A percentile compares a stretch with the other conserved stretches of the same genome.
These are phyloP conservation scores for Psilocybe cubensis DNA, from an alignment of 768 basidiomycete genomes.

Conservation along the genomic window DNA sequence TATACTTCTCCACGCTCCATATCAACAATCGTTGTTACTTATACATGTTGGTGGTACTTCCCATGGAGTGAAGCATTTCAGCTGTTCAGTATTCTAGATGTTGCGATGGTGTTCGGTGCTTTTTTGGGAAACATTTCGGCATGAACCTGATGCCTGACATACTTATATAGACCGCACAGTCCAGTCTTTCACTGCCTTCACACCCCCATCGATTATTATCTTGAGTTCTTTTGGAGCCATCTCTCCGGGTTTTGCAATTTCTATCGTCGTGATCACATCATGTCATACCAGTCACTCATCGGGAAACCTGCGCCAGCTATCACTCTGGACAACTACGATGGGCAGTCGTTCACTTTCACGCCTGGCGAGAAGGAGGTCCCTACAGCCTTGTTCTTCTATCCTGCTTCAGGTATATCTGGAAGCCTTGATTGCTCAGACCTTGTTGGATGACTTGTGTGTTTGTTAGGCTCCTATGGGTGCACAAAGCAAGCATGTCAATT, in stretches of 20 bases:
- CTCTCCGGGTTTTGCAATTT: too few relatives aligned
- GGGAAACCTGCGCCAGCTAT: conserved; percentile 70
- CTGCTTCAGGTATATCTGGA: conserved; percentile 54
- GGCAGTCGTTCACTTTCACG: conserved; percentile 59
- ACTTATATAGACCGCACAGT: conserved; percentile 8
- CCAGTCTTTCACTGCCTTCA: conserved; percentile 10
- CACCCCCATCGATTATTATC: neutral
- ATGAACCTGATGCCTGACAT: neutral
- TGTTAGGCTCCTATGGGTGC: conserved; percentile 71
- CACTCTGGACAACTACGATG: conserved; percentile 66
- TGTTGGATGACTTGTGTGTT: neutral
- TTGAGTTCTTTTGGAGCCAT: neutral
- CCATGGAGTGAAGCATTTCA: neutral
- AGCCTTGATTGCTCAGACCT: neutral
- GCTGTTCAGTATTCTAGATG: neutral
- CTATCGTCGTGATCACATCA: too few relatives aligned
- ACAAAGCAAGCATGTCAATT: conserved; percentile 85
- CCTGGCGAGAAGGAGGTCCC: conserved; percentile 63
- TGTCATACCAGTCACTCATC: conserved; percentile 34
- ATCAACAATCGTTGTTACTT: too few relatives aligned
- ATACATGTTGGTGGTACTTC: neutral
- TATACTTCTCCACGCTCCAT: too few relatives aligned
- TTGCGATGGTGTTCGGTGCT: neutral
- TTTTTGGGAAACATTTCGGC: neutral
- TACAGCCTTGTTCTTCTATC: conserved; percentile 80